Conservation (phyloP, 176 grass and related monocot species). For the bread wheat (Triticum aestivum) region IWGSC_CS_RefSeq_v2.1 NC_057809.1:621279893-621280392, state of each 20-base stretch:
- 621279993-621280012: conserved; percentile 74
- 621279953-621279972: conserved; percentile 40
- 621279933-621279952: neutral
- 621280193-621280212: conserved; percentile 81
- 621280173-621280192: conserved; percentile 53
- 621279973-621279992: conserved; percentile 80
- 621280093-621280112: conserved; percentile 94
- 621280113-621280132: conserved; percentile 91
- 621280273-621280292: conserved; percentile 45
- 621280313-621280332: conserved; percentile 78
- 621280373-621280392: conserved; percentile 45
- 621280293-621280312: conserved; percentile 51
- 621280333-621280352: conserved; percentile 76
- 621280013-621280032: conserved; percentile 74
- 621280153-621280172: conserved; percentile 80
- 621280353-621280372: conserved; percentile 58
- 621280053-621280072: conserved; percentile 65
- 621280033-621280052: conserved; percentile 63
- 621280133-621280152: conserved; percentile 69
- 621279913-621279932: neutral
- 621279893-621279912: too few species aligned
- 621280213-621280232: conserved; percentile 79
- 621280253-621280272: conserved; percentile 80
- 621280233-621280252: conserved; percentile 53
- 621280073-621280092: conserved; percentile 57